These are phyloP conservation scores for Linnemannia hyalina DNA, from an alignment of 192 early-diverging fungal genomes.

Conservation along the genomic window DNA sequence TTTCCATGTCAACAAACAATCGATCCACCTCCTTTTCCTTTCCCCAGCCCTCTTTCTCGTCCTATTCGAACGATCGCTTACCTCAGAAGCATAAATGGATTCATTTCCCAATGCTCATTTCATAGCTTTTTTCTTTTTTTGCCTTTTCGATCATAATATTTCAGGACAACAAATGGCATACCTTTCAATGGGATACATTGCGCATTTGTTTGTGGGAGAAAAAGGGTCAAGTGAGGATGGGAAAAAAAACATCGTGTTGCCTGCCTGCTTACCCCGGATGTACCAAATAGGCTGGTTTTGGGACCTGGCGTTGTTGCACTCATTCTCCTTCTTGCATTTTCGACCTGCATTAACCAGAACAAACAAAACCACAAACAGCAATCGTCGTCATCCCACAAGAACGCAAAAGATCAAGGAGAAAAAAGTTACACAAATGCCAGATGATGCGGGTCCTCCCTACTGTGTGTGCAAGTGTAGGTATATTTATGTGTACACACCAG, in stretches of 20 bases:
- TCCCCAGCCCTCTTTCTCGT: too few relatives aligned
- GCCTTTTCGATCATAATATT: not conserved
- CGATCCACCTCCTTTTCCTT: not conserved
- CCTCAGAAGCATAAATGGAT: slow-evolving; percentile 5
- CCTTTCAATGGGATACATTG: not conserved
- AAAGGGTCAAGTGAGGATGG: not conserved
- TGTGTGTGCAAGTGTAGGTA: not conserved
- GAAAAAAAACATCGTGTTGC: too few relatives aligned
- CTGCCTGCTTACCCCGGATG: not conserved
- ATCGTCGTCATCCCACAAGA: not conserved
- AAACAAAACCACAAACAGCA: not conserved
- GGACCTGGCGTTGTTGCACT: not conserved
- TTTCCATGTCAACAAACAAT: not conserved
- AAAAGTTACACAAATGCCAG: not conserved
- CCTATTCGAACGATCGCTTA: not conserved
- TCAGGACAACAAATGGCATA: not conserved
- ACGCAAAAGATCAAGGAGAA: not conserved
- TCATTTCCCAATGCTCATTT: not conserved
- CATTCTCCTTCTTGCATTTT: not conserved
- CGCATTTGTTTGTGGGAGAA: not conserved
- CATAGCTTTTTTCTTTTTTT: not conserved
- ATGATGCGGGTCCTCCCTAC: not conserved
- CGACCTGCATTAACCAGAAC: not conserved
- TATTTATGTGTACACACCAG: not conserved
- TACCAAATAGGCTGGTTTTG: not conserved